Conservation (phyloP, 2,329 filamentous ascomycete species). For the Eutypa lata region DNA sequence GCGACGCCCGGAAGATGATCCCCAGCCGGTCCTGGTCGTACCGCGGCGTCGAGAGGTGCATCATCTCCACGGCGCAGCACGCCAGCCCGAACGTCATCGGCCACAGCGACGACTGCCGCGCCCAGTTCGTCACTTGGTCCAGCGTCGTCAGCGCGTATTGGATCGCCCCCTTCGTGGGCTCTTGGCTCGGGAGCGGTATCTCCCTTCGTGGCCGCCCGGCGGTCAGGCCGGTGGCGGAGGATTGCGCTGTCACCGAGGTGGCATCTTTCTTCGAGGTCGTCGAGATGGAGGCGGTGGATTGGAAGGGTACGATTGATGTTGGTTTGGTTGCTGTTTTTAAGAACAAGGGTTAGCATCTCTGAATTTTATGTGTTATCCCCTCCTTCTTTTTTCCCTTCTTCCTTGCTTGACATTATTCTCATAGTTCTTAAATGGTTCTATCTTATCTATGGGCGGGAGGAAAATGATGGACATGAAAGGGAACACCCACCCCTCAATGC, state of each 20-base stretch:
- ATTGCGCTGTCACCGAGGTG: constrained; percentile 50
- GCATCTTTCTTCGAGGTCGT: constrained; percentile 64
- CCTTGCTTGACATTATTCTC: neutral
- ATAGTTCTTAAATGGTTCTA: neutral
- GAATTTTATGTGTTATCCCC: constrained; percentile 7
- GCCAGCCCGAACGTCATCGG: constrained; percentile 86
- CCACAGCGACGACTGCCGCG: constrained; percentile 80
- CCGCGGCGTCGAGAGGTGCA: constrained; percentile 82
- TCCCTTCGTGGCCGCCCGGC: constrained; percentile 51
- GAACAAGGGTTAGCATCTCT: constrained; percentile 18
- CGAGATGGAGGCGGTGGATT: constrained; percentile 62
- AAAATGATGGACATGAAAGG: neutral
- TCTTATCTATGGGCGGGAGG: neutral
- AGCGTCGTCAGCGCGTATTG: constrained; percentile 85
- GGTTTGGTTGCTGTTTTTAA: constrained; percentile 57
- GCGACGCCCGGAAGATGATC: constrained; percentile 87
- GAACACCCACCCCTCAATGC: constrained; percentile 37
- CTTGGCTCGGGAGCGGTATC: constrained; percentile 74
- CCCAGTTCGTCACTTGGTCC: constrained; percentile 81
- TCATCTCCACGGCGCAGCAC: constrained; percentile 90
- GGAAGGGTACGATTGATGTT: constrained; percentile 60
- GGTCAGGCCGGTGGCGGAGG: constrained; percentile 51
- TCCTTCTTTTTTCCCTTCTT: neutral
- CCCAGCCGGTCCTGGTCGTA: constrained; percentile 88
- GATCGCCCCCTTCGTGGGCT: constrained; percentile 73